Percentiles rank a stretch among this genome's conserved stretches.
Evolutionary conservation across 495 filamentous ascomycete genomes (phyloP).

Genomic region (Terfezia claveryi): DNA sequence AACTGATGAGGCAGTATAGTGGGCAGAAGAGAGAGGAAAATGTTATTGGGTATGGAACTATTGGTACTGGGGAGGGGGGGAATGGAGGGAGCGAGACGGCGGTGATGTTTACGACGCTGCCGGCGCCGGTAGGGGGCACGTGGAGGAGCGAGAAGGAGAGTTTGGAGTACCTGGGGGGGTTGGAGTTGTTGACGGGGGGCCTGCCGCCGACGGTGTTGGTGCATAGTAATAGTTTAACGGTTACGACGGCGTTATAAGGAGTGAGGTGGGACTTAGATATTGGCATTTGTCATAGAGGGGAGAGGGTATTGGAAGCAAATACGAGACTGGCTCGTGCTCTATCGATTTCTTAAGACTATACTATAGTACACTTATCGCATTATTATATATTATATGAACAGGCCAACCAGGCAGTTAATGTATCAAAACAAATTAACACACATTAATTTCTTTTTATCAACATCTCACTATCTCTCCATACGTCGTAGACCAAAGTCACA

Average conservation of each 20-base stretch:
- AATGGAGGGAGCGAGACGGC: conserved; percentile 33
- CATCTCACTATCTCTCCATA: too few relatives aligned
- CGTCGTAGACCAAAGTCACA: too few relatives aligned
- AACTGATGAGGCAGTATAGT: conserved; percentile 51
- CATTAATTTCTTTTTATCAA: too few relatives aligned
- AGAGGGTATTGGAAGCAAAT: neutral
- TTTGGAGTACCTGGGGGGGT: conserved; percentile 47
- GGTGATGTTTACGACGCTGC: conserved; percentile 63
- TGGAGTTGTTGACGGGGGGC: conserved; percentile 39
- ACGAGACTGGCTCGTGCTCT: neutral
- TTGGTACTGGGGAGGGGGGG: too few relatives aligned
- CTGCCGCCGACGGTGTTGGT: conserved; percentile 30
- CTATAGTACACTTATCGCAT: neutral
- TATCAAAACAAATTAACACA: neutral
- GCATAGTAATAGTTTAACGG: conserved; percentile 80
- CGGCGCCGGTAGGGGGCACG: conserved; percentile 55
- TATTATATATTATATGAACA: neutral
- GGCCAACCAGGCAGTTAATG: neutral
- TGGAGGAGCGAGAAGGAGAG: conserved; percentile 45
- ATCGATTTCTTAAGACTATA: neutral
- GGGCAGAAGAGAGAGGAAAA: neutral
- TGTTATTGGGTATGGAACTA: too few relatives aligned
- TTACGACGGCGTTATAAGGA: conserved; percentile 52
- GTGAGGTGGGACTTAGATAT: neutral
- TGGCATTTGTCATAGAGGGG: neutral